These are phyloP conservation scores for Henckelia pumila DNA, from an alignment of 257 asterid genomes.

Conservation along the genomic window DNA sequence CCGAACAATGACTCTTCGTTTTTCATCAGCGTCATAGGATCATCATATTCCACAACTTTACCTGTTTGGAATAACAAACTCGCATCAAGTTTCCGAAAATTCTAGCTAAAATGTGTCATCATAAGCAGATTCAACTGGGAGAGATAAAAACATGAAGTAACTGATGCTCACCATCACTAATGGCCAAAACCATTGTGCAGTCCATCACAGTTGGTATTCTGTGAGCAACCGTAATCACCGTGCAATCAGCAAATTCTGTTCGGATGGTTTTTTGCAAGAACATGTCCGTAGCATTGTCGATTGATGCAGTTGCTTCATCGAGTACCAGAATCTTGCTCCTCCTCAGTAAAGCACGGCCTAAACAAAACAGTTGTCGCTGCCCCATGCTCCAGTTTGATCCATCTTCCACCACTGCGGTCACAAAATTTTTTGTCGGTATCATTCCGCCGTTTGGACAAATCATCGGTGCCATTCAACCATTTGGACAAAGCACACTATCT, in stretches of 20 bases:
- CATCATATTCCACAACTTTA: constrained; percentile 49
- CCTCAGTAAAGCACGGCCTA: constrained; percentile 66
- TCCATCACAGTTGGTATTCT: constrained; percentile 86
- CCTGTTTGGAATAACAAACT: constrained; percentile 34
- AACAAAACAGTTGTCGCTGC: constrained; percentile 83
- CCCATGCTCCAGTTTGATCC: constrained; percentile 97
- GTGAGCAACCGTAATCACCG: constrained; percentile 76
- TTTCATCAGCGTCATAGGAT: constrained; percentile 48
- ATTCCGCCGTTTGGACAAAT: neutral
- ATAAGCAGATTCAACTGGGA: neutral
- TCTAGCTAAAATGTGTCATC: neutral
- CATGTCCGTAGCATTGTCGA: constrained; percentile 76
- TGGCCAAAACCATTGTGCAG: constrained; percentile 76
- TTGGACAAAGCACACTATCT: neutral
- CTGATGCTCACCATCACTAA: constrained; percentile 54
- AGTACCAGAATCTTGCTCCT: constrained; percentile 66
- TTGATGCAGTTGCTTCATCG: constrained; percentile 93
- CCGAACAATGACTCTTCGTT: constrained; percentile 69
- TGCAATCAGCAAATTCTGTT: constrained; percentile 61
- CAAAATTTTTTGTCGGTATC: neutral
- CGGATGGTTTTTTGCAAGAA: constrained; percentile 69
- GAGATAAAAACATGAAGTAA: neutral
- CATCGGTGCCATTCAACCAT: neutral
- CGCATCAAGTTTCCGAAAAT: constrained; percentile 12
- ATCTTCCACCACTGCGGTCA: constrained; percentile 66